Percentiles rank a stretch among this genome's conserved stretches.
phyloP scores from a whole-genome alignment of 1,284 basidiomycete species.

The Rhodofomes roseus region DNA sequence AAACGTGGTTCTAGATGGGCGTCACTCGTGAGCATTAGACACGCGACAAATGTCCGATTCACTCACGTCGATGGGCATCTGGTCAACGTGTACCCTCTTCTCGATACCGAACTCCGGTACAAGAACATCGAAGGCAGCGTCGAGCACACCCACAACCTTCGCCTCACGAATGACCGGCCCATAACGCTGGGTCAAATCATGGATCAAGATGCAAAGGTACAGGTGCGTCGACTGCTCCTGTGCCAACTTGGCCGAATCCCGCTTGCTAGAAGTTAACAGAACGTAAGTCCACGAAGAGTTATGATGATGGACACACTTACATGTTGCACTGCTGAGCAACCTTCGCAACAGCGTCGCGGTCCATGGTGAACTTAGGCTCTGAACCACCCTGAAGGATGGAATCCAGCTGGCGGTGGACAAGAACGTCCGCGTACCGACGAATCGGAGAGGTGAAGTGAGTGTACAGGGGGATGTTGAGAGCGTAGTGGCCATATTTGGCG shows the following conservation, averaged over 20 bases:
- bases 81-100: conserved; percentile 97
- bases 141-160: conserved; percentile 90
- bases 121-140: conserved; percentile 94
- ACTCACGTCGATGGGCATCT: conserved; percentile 93
- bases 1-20: conserved; percentile 74
- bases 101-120: conserved; percentile 95
- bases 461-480: conserved; percentile 89
- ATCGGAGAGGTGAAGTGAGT: conserved; percentile 97
- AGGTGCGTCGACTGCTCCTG: conserved; percentile 96
- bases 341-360: conserved; percentile 95
- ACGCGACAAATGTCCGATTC: not conserved
- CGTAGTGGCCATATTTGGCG: conserved; percentile 94
- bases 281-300: conserved; percentile 2
- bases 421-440: conserved; percentile 90
- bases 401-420: conserved; percentile 96
- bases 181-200: conserved; percentile 90
- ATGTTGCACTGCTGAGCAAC: conserved; percentile 97
- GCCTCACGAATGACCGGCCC: conserved; percentile 94
- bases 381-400: conserved; percentile 73
- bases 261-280: conserved; percentile 56
- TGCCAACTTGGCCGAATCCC: conserved; percentile 85
- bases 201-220: conserved; percentile 90
- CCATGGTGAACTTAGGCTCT: conserved; percentile 92
- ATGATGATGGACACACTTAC: conserved; percentile 39
- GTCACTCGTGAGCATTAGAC: not conserved